Conservation (phyloP, 73 alveolate species). For the Blepharisma japonicum region DNA sequence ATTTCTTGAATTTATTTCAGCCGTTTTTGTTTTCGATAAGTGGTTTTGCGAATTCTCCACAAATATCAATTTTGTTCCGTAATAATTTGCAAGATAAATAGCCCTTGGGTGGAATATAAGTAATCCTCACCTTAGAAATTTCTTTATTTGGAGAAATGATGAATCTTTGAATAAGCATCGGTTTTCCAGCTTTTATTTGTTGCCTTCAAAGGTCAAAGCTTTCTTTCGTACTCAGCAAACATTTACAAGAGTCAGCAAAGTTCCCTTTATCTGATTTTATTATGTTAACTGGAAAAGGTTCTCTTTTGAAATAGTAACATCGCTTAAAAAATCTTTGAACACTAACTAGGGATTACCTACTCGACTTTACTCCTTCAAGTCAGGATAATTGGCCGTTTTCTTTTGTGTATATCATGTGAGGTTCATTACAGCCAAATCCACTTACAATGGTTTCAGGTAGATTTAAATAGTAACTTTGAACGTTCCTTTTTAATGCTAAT, state of each 20-base stretch:
- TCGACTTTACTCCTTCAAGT: not conserved
- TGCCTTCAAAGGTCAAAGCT: not conserved
- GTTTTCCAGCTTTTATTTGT: not conserved
- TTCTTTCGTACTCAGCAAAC: not conserved
- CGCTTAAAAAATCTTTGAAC: slow-evolving; percentile 23
- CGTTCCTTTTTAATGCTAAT: not conserved
- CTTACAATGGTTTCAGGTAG: slow-evolving; percentile 12
- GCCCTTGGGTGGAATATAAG: not conserved
- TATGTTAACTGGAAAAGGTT: not conserved
- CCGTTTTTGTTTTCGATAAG: not conserved
- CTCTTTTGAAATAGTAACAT: slow-evolving; percentile 17
- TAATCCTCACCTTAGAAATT: not conserved
- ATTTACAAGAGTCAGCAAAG: slow-evolving; percentile 8
- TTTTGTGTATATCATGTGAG: not conserved
- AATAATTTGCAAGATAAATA: not conserved
- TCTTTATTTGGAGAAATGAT: slow-evolving; percentile 5
- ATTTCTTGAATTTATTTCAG: not conserved
- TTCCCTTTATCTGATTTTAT: slow-evolving; percentile 13
- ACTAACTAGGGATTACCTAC: not conserved
- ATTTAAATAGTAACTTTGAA: not conserved
- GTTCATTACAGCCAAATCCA: not conserved
- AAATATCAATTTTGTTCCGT: no score
- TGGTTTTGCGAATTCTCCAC: no score
- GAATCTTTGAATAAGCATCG: not conserved
- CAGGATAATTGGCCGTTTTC: not conserved